phyloP scores from a whole-genome alignment of 2,329 filamentous ascomycete species.

The Diaporthe caulivora region DNA sequence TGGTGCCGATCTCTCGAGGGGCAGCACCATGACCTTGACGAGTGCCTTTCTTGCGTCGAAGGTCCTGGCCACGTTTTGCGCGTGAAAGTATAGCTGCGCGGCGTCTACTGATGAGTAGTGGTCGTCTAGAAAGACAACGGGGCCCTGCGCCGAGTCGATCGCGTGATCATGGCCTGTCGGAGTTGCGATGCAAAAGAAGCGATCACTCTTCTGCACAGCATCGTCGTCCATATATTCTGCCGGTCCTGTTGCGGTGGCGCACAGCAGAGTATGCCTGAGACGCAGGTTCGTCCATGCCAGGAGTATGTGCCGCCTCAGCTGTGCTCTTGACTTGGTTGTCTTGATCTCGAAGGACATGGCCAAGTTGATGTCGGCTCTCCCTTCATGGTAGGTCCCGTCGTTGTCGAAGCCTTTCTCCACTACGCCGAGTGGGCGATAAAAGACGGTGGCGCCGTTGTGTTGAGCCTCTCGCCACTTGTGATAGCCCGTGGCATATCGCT shows the following conservation, averaged over 20 bases:
- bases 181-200: conserved; percentile 25
- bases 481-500: conserved; percentile 31
- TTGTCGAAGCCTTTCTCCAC: conserved; percentile 44
- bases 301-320: conserved; percentile 40
- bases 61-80: conserved; percentile 42
- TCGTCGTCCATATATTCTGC: conserved; percentile 38
- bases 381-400: conserved; percentile 43
- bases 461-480: conserved; percentile 33
- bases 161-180: conserved; percentile 21
- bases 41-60: conserved; percentile 41
- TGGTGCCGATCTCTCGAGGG: conserved; percentile 31
- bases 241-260: conserved; percentile 36
- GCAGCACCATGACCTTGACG: conserved; percentile 41
- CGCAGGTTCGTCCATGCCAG: conserved; percentile 43
- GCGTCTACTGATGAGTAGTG: conserved; percentile 31
- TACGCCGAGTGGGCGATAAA: conserved; percentile 37
- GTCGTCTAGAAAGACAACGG: conserved; percentile 22
- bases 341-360: conserved; percentile 39
- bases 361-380: conserved; percentile 43
- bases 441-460: conserved; percentile 4
- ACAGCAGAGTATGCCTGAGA: conserved; percentile 41
- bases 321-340: conserved; percentile 38
- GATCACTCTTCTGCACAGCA: background rate
- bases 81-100: conserved; percentile 41
- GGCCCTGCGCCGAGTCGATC: background rate